Conservation (phyloP, 2,329 filamentous ascomycete species). For the Microcyclospora pomicola region DNA sequence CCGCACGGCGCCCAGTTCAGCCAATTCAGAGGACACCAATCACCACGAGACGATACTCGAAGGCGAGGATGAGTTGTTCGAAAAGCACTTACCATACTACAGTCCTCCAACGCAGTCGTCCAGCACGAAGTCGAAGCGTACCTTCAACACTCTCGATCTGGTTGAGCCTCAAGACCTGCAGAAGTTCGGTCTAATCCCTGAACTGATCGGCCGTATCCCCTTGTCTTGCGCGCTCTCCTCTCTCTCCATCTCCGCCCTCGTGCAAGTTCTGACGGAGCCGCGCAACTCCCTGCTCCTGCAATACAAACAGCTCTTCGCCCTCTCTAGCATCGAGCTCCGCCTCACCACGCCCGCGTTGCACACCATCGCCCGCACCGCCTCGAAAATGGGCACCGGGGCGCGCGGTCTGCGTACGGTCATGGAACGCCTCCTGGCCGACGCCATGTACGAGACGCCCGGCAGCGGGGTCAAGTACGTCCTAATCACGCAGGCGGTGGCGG, state of each 20-base stretch:
- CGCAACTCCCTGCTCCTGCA: conserved; percentile 78
- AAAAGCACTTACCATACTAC: conserved; percentile 37
- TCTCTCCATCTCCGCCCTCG: conserved; percentile 52
- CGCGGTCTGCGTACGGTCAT: conserved; percentile 35
- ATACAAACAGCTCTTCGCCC: conserved; percentile 76
- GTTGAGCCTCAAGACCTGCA: conserved; percentile 65
- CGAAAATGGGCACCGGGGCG: conserved; percentile 57
- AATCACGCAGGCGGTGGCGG: conserved; percentile 32
- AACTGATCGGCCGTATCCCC: conserved; percentile 89
- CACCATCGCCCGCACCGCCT: conserved; percentile 61
- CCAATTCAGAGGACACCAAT: conserved; percentile 19
- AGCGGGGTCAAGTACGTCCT: conserved; percentile 32
- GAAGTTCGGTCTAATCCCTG: conserved; percentile 65
- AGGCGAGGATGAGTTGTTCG: conserved; percentile 42
- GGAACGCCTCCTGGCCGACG: conserved; percentile 32
- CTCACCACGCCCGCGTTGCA: conserved; percentile 74
- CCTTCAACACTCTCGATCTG: conserved; percentile 53
- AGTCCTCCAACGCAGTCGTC: conserved; percentile 23
- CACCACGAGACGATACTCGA: conserved; percentile 44
- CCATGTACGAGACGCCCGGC: conserved; percentile 36
- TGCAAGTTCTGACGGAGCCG: conserved; percentile 83
- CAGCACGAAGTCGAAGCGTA: conserved; percentile 35
- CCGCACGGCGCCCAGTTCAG: conserved; percentile 30
- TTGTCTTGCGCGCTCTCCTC: conserved; percentile 76
- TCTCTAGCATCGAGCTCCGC: conserved; percentile 60